These are phyloP conservation scores for Oehlia diaphana DNA, from an alignment of 192 early-diverging fungal species.

Conservation along the genomic window DNA sequence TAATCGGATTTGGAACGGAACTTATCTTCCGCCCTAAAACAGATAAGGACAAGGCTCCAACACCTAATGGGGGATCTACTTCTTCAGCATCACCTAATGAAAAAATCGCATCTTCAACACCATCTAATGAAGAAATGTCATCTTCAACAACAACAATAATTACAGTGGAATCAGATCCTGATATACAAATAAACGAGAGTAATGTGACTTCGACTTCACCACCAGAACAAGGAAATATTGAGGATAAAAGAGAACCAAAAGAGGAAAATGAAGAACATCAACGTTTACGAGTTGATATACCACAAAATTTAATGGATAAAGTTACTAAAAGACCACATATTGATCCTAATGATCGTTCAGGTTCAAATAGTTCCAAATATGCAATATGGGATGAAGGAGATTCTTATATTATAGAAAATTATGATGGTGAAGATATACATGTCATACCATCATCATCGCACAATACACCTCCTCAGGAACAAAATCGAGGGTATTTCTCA, in stretches of 20 bases:
- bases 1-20: neutral
- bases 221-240: neutral
- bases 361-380: neutral
- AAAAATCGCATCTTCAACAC: neutral
- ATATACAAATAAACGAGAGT: neutral
- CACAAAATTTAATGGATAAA: neutral
- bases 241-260: neutral
- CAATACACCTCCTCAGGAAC: neutral
- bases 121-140: neutral
- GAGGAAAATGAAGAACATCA: neutral
- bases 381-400: constrained; percentile 9
- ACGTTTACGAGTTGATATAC: neutral
- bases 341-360: neutral
- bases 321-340: neutral
- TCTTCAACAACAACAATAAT: neutral
- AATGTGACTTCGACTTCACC: neutral
- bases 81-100: neutral
- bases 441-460: neutral
- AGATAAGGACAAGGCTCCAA: neutral
- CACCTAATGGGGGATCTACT: too few species aligned
- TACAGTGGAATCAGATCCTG: neutral
- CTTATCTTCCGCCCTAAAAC: neutral
- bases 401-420: constrained; percentile 9
- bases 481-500: neutral
- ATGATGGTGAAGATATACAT: constrained; percentile 4